These are phyloP conservation scores for Lotus japonicus DNA, from an alignment of 306 rosid species.

Conservation along the genomic window DNA sequence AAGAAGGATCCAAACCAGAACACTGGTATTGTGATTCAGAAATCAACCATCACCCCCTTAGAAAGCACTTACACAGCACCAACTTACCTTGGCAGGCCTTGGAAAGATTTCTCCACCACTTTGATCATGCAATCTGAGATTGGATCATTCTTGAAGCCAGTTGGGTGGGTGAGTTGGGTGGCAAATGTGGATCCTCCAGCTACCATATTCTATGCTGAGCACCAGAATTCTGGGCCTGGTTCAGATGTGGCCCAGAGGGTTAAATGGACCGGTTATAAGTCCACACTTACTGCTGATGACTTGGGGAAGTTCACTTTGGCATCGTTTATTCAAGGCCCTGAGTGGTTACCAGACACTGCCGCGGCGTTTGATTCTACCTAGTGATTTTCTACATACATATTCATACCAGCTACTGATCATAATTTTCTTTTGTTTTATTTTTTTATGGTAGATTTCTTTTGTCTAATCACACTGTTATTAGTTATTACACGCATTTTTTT, in stretches of 20 bases:
- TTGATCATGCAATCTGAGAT: constrained; percentile 56
- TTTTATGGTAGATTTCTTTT: too few species aligned
- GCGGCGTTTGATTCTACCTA: constrained; percentile 45
- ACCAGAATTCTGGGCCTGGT: constrained; percentile 60
- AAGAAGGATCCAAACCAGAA: constrained; percentile 72
- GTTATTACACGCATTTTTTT: constrained; percentile 17
- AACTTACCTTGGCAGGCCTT: constrained; percentile 87
- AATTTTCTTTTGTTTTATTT: constrained; percentile 16
- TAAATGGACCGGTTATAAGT: constrained; percentile 64
- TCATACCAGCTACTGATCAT: not conserved
- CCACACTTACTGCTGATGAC: constrained; percentile 35
- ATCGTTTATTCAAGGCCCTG: constrained; percentile 60
- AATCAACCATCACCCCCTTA: constrained; percentile 32
- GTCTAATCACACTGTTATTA: constrained; percentile 1
- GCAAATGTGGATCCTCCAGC: constrained; percentile 44
- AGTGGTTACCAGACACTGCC: constrained; percentile 55
- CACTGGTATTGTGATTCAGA: constrained; percentile 77
- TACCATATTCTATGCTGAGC: constrained; percentile 68
- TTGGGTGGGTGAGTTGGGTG: constrained; percentile 77
- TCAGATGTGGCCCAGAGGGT: constrained; percentile 47
- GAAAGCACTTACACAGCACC: constrained; percentile 38
- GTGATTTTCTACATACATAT: constrained; percentile 19
- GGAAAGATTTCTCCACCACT: constrained; percentile 80
- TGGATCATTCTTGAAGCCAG: constrained; percentile 49
- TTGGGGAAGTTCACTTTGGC: constrained; percentile 50